Conservation (phyloP, 164 flowering plant genomes). For the Piper longum region DNA sequence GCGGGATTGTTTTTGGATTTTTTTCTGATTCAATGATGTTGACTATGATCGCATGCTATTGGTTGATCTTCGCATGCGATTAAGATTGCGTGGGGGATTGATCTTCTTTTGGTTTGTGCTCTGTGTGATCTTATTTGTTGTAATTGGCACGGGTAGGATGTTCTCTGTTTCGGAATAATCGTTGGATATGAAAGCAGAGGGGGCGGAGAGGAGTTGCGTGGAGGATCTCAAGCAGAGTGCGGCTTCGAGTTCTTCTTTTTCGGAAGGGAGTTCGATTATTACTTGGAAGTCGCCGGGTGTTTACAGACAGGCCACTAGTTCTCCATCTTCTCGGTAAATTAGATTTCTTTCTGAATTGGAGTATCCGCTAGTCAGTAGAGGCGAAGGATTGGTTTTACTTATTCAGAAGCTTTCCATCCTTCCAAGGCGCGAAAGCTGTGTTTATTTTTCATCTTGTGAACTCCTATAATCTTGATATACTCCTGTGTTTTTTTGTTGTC, state of each 20-base stretch:
- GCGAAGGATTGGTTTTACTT: background rate
- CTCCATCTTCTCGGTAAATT: slow-evolving; percentile 56
- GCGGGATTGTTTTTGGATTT: too few relatives aligned
- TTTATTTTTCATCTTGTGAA: background rate
- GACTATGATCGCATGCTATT: too few relatives aligned
- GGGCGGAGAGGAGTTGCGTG: slow-evolving; percentile 39
- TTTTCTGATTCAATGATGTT: too few relatives aligned
- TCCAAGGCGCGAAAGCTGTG: background rate
- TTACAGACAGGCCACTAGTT: slow-evolving; percentile 34
- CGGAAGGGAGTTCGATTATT: slow-evolving; percentile 51
- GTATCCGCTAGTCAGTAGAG: background rate
- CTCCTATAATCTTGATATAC: background rate
- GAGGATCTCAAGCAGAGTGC: slow-evolving; percentile 65
- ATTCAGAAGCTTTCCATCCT: background rate
- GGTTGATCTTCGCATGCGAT: too few relatives aligned
- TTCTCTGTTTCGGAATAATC: slow-evolving; percentile 18
- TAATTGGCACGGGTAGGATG: slow-evolving; percentile 10
- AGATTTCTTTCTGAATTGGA: background rate
- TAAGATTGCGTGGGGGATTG: too few relatives aligned
- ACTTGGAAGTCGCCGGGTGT: slow-evolving; percentile 45
- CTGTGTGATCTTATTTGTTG: slow-evolving; percentile 1
- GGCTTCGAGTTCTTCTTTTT: slow-evolving; percentile 64
- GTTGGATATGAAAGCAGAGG: slow-evolving; percentile 31
- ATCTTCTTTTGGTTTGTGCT: background rate
- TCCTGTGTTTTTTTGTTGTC: slow-evolving; percentile 6